Base-by-base conservation (phyloP, 768 basidiomycete genomes). In the Lactarius quietus region DNA sequence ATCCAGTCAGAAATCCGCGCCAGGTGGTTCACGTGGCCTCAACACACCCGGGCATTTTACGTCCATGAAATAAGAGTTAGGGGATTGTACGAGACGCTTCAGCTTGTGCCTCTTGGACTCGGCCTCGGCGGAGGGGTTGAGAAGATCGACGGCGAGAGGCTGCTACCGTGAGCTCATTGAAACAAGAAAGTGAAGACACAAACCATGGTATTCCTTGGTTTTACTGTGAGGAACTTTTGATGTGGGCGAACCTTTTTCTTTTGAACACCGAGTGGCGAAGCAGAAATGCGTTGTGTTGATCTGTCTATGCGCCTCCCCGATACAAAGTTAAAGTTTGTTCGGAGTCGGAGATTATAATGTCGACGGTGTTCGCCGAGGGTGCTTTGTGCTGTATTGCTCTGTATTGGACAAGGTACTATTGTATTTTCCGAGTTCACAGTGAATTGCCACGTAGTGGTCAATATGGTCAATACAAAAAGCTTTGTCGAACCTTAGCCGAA, bases 31-130 rank as follows among this genome's bases (percentile, higher is more conserved):
- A 33, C n/a, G 28, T 23, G 61, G 61, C 59, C 63, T 54, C 33
- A 51, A 80, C 88, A 65, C 67, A 93, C 93, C 95, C 72, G 96
- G 89, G 81, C 96, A 98, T 80, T 98, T 99, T 73, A 98, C 95
- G 74, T 99, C 97, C 97, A 99, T 98, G 82, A 98, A 98, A 82
- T 93, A 98, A 39, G 96, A 98, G 81, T 98, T 94, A 70, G 97
- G 97, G 60, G 89, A 89, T 81, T 98, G 97, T 72, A 99, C 97
- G 73, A 98, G 89, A 77, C 95, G 90, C 86, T 99, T 98, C 78
- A 98, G 92, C 85, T 98, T 98, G 90, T 98, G 96, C 78, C 87
- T 89, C 78, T 83, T 88, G 79, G 81, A 88, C 81, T 96, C 92
- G 72, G 86, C 79, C 77, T 93, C 92, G 71, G 85, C 79, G 66